These are phyloP conservation scores for Inonotus hispidus DNA, from an alignment of 1,284 basidiomycete species.

Conservation along the genomic window DNA sequence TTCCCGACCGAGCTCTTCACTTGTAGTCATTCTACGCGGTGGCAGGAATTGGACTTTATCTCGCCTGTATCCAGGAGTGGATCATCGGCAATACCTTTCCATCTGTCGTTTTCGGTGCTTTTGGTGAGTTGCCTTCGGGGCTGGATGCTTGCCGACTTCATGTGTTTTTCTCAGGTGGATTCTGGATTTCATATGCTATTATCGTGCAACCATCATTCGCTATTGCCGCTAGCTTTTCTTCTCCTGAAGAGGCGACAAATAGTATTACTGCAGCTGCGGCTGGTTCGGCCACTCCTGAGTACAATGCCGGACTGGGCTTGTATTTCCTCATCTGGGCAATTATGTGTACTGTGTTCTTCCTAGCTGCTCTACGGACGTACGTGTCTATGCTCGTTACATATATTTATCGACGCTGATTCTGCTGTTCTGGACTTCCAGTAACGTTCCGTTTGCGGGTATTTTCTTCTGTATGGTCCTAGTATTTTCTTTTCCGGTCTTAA, in stretches of 20 bases:
- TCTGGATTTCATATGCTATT: neutral
- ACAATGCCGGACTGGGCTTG: constrained; percentile 19
- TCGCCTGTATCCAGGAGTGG: constrained; percentile 18
- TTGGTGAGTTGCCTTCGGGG: constrained; percentile 9
- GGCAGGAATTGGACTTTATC: constrained; percentile 17
- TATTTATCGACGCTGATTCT: neutral
- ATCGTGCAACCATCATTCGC: neutral
- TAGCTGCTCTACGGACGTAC: constrained; percentile 19
- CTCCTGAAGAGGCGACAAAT: constrained; percentile 11
- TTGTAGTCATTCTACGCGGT: constrained; percentile 18
- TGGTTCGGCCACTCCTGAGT: constrained; percentile 13
- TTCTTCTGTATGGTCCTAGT: neutral
- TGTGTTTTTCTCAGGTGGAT: neutral
- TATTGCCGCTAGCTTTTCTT: constrained; percentile 1
- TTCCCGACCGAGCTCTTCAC: neutral
- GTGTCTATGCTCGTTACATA: neutral
- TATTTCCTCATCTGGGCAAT: constrained; percentile 20
- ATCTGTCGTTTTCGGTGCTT: constrained; percentile 19
- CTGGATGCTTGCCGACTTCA: neutral
- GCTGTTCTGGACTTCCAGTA: neutral
- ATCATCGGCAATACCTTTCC: constrained; percentile 20
- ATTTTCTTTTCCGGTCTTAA: neutral
- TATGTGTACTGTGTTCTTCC: constrained; percentile 16
- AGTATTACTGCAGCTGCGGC: constrained; percentile 15
- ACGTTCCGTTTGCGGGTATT: neutral